phyloP scores from a whole-genome alignment of 805 yeast species.

The Cyberlindnera americana region DNA sequence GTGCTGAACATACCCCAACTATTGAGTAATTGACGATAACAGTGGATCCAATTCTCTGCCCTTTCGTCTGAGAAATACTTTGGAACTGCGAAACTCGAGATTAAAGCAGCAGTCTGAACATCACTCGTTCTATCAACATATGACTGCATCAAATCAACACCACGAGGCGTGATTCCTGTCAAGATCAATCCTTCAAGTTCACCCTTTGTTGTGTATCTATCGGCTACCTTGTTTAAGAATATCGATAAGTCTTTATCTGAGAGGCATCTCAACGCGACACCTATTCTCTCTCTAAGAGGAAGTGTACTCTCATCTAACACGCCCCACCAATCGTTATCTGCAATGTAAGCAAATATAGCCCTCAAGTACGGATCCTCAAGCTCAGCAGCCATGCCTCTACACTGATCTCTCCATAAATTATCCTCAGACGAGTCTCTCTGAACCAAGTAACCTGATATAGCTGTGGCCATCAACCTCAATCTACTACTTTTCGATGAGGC shows the following conservation, averaged over 20 bases:
- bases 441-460: conserved; percentile 85
- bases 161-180: conserved; percentile 88
- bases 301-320: conserved; percentile 86
- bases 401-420: conserved; percentile 85
- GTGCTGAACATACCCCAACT: conserved; percentile 77
- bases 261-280: conserved; percentile 83
- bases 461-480: conserved; percentile 80
- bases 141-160: conserved; percentile 76
- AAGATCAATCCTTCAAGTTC: conserved; percentile 87
- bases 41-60: conserved; percentile 74
- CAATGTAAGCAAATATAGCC: conserved; percentile 89
- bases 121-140: conserved; percentile 88
- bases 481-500: conserved; percentile 69
- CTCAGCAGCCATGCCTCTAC: conserved; percentile 84
- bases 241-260: conserved; percentile 74
- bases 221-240: conserved; percentile 67
- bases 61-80: conserved; percentile 71
- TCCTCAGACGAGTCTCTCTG: conserved; percentile 44
- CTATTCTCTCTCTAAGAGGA: conserved; percentile 83
- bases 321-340: conserved; percentile 96
- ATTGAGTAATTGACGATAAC: conserved; percentile 65
- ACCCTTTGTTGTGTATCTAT: conserved; percentile 69
- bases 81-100: conserved; percentile 79
- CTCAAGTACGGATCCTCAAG: conserved; percentile 84
- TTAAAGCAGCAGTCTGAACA: conserved; percentile 85